Conservation (phyloP, 331 rosid genomes). For the Spiraea crenata region DNA sequence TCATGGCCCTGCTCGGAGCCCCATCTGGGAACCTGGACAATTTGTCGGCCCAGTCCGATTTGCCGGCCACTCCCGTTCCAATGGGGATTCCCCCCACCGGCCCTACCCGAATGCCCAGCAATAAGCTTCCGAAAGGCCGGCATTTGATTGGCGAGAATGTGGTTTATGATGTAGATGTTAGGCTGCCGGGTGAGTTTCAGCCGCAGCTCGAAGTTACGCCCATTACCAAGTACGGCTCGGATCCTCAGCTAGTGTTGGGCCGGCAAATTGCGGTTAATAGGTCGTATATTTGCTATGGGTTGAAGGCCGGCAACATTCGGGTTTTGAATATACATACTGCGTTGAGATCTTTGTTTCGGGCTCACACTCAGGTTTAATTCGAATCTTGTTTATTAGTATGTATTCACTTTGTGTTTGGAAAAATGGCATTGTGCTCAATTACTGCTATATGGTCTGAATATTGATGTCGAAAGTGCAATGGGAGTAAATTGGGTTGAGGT, state of each 20-base stretch:
- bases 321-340: constrained; percentile 91
- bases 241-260: constrained; percentile 89
- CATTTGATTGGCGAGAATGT: constrained; percentile 72
- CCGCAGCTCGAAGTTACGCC: constrained; percentile 98
- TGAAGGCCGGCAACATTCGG: constrained; percentile 88
- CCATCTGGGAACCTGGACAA: constrained; percentile 47
- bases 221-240: constrained; percentile 86
- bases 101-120: constrained; percentile 62
- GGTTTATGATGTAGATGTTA: constrained; percentile 69
- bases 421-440: background rate
- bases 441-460: background rate
- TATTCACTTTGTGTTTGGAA: constrained; percentile 11
- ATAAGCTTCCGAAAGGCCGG: constrained; percentile 81
- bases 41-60: constrained; percentile 25
- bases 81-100: constrained; percentile 45
- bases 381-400: background rate
- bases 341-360: constrained; percentile 77
- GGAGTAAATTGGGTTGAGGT: background rate
- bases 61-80: constrained; percentile 16
- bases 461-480: background rate
- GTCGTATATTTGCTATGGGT: constrained; percentile 90
- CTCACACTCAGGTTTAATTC: constrained; percentile 68
- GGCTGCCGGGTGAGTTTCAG: constrained; percentile 80
- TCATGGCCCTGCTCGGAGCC: constrained; percentile 73
- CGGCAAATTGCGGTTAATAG: constrained; percentile 93